Evolutionary conservation across 148 eudicot genomes (phyloP).

Genomic region (Rhododendron williamsianum): DNA sequence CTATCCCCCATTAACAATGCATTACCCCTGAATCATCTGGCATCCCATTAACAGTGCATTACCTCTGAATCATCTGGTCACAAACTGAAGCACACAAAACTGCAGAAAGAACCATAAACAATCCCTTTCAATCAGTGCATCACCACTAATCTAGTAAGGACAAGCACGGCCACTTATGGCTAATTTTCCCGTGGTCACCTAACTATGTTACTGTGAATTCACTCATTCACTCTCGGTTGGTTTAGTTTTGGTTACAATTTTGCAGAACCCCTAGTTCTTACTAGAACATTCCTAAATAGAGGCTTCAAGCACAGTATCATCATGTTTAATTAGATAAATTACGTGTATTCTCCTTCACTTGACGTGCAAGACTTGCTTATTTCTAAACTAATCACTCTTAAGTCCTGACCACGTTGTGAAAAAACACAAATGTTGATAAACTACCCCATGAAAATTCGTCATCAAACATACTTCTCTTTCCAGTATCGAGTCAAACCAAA

Average conservation of each 20-base stretch:
- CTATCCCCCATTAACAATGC: too few relatives aligned
- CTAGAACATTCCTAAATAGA: background rate
- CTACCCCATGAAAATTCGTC: background rate
- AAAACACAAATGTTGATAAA: background rate
- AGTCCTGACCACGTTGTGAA: background rate
- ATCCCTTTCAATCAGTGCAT: too few relatives aligned
- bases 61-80: too few relatives aligned
- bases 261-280: background rate
- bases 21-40: too few relatives aligned
- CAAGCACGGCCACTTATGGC: too few relatives aligned
- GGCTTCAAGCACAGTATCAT: background rate
- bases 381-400: background rate
- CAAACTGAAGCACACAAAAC: too few relatives aligned
- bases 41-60: too few relatives aligned
- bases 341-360: background rate
- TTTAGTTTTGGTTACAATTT: background rate
- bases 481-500: conserved; percentile 16
- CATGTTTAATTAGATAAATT: background rate
- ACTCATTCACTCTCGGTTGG: background rate
- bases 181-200: background rate
- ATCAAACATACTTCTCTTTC: background rate
- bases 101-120: too few relatives aligned
- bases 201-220: background rate
- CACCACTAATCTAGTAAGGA: too few relatives aligned
- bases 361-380: background rate